Evolutionary conservation across 345 rosid genomes (phyloP).

Genomic region (Dipteronia dyeriana): DNA sequence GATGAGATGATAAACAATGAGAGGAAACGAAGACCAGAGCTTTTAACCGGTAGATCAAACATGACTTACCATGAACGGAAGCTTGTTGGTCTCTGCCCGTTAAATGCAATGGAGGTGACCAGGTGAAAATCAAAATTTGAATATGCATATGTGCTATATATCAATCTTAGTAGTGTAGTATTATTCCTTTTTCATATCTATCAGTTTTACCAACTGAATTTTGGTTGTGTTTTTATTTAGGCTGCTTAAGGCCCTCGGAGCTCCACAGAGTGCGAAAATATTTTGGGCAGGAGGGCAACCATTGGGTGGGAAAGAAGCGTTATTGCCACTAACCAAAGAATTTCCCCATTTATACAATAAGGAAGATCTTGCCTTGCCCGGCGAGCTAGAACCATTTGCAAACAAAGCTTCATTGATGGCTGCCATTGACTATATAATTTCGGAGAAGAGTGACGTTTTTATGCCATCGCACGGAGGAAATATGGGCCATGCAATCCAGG

Average conservation of each 20-base stretch:
- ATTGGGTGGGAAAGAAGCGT: conserved; percentile 77
- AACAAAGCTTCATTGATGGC: conserved; percentile 86
- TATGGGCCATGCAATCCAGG: conserved; percentile 97
- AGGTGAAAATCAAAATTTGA: conserved; percentile 45
- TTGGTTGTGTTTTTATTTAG: conserved; percentile 33
- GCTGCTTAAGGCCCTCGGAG: conserved; percentile 93
- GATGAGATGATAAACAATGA: conserved; percentile 72
- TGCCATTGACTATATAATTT: conserved; percentile 82
- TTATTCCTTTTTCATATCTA: neutral
- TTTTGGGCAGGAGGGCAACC: conserved; percentile 99
- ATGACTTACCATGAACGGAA: conserved; percentile 79
- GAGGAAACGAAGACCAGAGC: conserved; percentile 84
- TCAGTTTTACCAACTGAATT: conserved; percentile 4
- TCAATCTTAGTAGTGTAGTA: neutral
- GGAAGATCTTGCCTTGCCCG: conserved; percentile 77
- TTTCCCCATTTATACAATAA: conserved; percentile 80
- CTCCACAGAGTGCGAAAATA: conserved; percentile 65
- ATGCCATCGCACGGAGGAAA: conserved; percentile 99
- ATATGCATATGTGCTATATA: neutral
- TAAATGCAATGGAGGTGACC: conserved; percentile 83
- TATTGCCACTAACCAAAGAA: conserved; percentile 62
- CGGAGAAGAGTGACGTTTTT: conserved; percentile 83
- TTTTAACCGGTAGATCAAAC: conserved; percentile 79
- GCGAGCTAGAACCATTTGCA: conserved; percentile 75
- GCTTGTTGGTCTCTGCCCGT: conserved; percentile 90